Conservation (phyloP, 1,284 basidiomycete genomes). For the Vanrija pseudolonga region DNA sequence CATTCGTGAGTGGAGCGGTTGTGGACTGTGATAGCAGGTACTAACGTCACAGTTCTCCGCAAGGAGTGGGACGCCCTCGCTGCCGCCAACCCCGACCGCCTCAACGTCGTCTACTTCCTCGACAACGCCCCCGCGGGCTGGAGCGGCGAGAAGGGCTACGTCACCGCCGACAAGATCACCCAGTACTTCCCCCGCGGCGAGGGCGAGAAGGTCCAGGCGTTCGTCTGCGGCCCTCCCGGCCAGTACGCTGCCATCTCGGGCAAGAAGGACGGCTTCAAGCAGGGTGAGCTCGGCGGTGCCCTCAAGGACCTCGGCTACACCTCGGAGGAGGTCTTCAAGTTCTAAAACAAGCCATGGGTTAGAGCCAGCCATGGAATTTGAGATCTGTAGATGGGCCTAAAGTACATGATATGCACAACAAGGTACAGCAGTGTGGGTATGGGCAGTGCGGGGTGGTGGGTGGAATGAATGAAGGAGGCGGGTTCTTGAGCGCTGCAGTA, state of each 20-base stretch:
- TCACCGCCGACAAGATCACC: slow-evolving; percentile 65
- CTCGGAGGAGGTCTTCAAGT: slow-evolving; percentile 59
- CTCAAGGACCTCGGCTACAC: slow-evolving; percentile 84
- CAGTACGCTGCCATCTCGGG: slow-evolving; percentile 72
- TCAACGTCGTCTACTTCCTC: slow-evolving; percentile 81
- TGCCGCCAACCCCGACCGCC: slow-evolving; percentile 61
- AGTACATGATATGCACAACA: neutral
- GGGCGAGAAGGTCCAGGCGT: slow-evolving; percentile 79
- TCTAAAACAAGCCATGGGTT: slow-evolving; percentile 28
- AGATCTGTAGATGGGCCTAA: neutral
- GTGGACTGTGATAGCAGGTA: too few relatives aligned
- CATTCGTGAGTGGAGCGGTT: slow-evolving; percentile 55
- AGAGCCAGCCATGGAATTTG: neutral
- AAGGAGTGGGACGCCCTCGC: slow-evolving; percentile 74
- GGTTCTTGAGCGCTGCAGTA: too few relatives aligned
- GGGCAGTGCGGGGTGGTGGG: neutral
- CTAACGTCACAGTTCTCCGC: slow-evolving; percentile 56
- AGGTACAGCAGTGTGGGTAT: neutral
- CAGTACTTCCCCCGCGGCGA: slow-evolving; percentile 61
- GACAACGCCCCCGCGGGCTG: slow-evolving; percentile 72
- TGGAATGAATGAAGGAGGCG: neutral
- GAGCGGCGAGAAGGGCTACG: slow-evolving; percentile 57
- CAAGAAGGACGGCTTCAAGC: slow-evolving; percentile 61
- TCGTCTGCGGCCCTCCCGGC: slow-evolving; percentile 87
- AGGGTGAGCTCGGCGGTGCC: slow-evolving; percentile 76